phyloP scores from a whole-genome alignment of 768 basidiomycete species.

The Termitomyces titanicus region DNA sequence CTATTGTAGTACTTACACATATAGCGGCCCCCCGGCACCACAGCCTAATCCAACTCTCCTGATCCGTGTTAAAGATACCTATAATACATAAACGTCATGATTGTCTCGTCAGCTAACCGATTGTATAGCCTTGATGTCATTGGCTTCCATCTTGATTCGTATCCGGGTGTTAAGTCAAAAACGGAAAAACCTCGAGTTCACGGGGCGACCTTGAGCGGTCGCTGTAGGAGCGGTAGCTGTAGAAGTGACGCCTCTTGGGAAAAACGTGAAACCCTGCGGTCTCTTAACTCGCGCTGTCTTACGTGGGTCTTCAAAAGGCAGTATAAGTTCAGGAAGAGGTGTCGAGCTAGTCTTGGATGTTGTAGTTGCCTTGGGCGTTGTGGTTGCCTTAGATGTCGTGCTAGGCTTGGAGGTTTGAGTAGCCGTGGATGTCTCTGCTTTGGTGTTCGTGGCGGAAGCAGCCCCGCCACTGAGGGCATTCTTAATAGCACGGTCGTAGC shows the following conservation, averaged over 20 bases:
- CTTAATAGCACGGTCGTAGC: constrained; percentile 49
- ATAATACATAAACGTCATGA: background rate
- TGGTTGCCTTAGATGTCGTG: background rate
- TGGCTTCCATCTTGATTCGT: background rate
- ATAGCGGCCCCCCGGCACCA: too few relatives aligned
- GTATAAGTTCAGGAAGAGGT: constrained; percentile 10
- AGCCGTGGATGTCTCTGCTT: background rate
- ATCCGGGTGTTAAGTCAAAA: constrained; percentile 8
- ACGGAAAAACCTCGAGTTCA: constrained; percentile 25
- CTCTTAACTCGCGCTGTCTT: constrained; percentile 30
- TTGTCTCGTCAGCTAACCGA: background rate
- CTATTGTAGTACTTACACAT: too few relatives aligned
- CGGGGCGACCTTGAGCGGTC: constrained; percentile 10
- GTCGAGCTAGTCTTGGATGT: background rate
- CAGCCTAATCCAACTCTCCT: too few relatives aligned
- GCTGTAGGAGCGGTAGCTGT: constrained; percentile 1
- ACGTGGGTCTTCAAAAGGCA: constrained; percentile 28
- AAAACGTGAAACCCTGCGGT: constrained; percentile 19
- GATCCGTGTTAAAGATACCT: background rate
- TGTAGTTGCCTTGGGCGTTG: constrained; percentile 1
- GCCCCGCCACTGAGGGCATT: constrained; percentile 31
- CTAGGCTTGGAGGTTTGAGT: background rate
- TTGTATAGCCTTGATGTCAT: background rate
- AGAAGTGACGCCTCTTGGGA: constrained; percentile 9
- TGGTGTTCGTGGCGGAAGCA: constrained; percentile 4